Evolutionary conservation across 1,139 yeast genomes (phyloP).

Genomic region (Lodderomyces parapsilosis): DNA sequence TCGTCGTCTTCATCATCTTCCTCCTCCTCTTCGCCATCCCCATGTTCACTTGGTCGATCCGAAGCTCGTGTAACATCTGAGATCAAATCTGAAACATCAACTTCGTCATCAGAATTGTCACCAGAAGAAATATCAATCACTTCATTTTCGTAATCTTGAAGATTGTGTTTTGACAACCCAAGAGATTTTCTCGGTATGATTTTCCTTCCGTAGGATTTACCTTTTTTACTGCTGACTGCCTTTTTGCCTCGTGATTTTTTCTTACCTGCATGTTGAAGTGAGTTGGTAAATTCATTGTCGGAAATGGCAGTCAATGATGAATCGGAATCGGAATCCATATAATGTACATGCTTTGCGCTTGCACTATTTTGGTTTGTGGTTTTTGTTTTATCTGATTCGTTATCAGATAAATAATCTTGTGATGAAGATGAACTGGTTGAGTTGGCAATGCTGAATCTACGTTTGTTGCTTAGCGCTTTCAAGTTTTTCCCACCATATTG

Average conservation of each 20-base stretch:
- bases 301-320: conserved; percentile 45
- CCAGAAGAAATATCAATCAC: conserved; percentile 3
- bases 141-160: conserved; percentile 19
- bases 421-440: conserved; percentile 34
- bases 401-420: conserved; percentile 10
- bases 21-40: conserved; percentile 34
- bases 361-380: not conserved
- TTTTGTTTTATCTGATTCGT: conserved; percentile 17
- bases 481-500: conserved; percentile 31
- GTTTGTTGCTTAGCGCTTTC: conserved; percentile 22
- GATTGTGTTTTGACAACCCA: conserved; percentile 18
- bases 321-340: conserved; percentile 25
- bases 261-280: not conserved
- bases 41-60: conserved; percentile 5
- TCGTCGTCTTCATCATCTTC: conserved; percentile 22
- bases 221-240: conserved; percentile 9
- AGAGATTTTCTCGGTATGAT: conserved; percentile 28
- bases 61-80: conserved; percentile 4
- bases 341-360: conserved; percentile 7
- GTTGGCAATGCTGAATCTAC: conserved; percentile 47
- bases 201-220: conserved; percentile 17
- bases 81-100: not conserved
- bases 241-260: conserved; percentile 7
- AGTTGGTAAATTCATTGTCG: conserved; percentile 21
- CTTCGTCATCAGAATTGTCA: conserved; percentile 9